These are phyloP conservation scores for Botrytis tulipae DNA, from an alignment of 2,329 filamentous ascomycete genomes.

Conservation along the genomic window DNA sequence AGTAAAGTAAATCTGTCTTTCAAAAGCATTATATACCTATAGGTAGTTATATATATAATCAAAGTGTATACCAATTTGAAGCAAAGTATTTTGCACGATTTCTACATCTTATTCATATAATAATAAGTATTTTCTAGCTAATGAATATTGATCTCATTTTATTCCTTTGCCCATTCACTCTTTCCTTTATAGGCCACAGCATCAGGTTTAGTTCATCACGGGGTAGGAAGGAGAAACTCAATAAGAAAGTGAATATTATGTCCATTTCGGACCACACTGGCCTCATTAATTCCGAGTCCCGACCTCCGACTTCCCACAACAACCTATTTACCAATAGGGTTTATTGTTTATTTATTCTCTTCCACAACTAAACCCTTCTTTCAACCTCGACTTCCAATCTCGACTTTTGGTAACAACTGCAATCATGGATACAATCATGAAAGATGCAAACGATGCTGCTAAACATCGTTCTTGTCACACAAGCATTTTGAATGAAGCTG, in stretches of 20 bases:
- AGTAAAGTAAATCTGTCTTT: background rate
- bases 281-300: background rate
- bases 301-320: background rate
- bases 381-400: background rate
- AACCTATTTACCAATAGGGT: background rate
- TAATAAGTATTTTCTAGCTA: background rate
- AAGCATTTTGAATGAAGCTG: background rate
- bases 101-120: background rate
- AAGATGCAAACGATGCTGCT: background rate
- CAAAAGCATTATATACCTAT: too few species aligned
- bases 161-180: background rate
- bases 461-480: background rate
- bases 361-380: background rate
- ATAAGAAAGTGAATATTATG: background rate
- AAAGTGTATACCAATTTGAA: background rate
- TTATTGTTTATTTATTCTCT: background rate
- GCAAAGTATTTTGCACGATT: too few species aligned
- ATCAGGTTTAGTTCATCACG: background rate
- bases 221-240: background rate
- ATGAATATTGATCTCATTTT: background rate
- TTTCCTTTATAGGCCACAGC: background rate
- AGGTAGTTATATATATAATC: background rate
- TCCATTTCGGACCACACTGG: background rate
- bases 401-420: background rate
- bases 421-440: conserved; percentile 2